These are phyloP conservation scores for Fusarium sp. DNA, from an alignment of 2,329 filamentous ascomycete genomes.

Conservation along the genomic window DNA sequence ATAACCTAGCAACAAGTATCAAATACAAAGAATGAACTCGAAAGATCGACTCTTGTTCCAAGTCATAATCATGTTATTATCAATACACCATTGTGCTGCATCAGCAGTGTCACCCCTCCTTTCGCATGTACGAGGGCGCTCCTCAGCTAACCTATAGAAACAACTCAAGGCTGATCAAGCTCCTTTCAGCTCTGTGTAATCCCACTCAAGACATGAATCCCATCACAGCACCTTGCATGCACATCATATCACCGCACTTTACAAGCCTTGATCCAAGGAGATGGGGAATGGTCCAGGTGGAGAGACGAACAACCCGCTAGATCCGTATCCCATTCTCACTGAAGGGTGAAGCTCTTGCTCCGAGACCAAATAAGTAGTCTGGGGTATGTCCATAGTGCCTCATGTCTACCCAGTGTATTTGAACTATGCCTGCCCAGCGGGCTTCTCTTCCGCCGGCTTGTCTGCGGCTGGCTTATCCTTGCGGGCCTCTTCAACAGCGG, in stretches of 20 bases:
- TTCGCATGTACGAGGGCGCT: conserved; percentile 9
- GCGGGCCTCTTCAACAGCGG: conserved; percentile 22
- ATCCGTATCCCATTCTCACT: conserved; percentile 8
- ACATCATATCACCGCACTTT: conserved; percentile 9
- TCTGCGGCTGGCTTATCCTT: conserved; percentile 28
- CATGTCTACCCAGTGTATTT: conserved; percentile 5
- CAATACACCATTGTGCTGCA: conserved; percentile 4
- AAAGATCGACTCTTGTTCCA: not conserved
- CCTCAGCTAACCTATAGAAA: not conserved
- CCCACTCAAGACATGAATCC: not conserved
- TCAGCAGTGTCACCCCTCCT: not conserved
- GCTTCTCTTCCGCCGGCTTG: conserved; percentile 16
- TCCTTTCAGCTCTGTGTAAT: not conserved
- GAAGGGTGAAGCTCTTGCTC: not conserved
- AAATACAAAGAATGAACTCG: not conserved
- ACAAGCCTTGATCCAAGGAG: not conserved
- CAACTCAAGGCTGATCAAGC: not conserved
- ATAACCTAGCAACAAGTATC: not conserved
- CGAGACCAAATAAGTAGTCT: conserved; percentile 8
- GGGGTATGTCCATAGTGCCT: conserved; percentile 2
- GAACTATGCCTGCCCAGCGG: conserved; percentile 6
- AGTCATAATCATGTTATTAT: conserved; percentile 20
- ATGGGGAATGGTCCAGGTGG: not conserved
- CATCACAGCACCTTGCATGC: not conserved
- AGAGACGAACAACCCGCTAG: not conserved